Evolutionary conservation across 441 rosid genomes (phyloP), one percentile per base, ranked within the genome.

Genomic region (Populus hybrid): DNA sequence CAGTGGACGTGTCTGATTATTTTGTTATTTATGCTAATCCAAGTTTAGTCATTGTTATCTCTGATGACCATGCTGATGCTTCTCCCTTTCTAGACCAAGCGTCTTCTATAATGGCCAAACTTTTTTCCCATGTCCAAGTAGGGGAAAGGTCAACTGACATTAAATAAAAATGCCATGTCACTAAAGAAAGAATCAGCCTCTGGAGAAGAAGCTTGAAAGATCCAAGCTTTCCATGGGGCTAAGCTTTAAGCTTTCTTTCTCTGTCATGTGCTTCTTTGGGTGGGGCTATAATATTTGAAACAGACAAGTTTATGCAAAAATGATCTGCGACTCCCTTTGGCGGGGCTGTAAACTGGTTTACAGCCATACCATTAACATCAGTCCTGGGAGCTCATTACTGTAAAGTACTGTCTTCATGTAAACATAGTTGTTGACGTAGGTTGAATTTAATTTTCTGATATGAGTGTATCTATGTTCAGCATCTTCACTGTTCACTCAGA

Each of bases 11-110:
- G 70, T 38, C 20, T 73, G 65, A 26, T 28, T 77, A 28, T 67
- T 69, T 72, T 34, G 59, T 50, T 21, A 34, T 38, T 78, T 23
- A 63, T 63, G 73, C 14, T 73, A 73, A 30, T 21, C 3, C 35
- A 18, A 3, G 16, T 10, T 20, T 8, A 28, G 71, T 18, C 38
- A 10, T 9, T 67, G n/a, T 20, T 21, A 23, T 76, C 32, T 76
- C 78, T 50, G 34, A 76, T 76, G 73, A 54, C 70, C 67, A 28
- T 2, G 14, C 63, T n/a, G 14, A 35, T 46, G 65, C 65, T 10
- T 42, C n/a, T 10, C 65, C 16, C 28, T 23, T 30, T 64, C n/a
- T 16, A 9, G 57, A 63, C 61, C 36, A 12, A 63, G 35, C 59
- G 32, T 64, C 26, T 38, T 38, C 36, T 65, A 21, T 38, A 24